Evolutionary conservation across 2,329 filamentous ascomycete genomes (phyloP).

Genomic region (Mollisia scopiformis): DNA sequence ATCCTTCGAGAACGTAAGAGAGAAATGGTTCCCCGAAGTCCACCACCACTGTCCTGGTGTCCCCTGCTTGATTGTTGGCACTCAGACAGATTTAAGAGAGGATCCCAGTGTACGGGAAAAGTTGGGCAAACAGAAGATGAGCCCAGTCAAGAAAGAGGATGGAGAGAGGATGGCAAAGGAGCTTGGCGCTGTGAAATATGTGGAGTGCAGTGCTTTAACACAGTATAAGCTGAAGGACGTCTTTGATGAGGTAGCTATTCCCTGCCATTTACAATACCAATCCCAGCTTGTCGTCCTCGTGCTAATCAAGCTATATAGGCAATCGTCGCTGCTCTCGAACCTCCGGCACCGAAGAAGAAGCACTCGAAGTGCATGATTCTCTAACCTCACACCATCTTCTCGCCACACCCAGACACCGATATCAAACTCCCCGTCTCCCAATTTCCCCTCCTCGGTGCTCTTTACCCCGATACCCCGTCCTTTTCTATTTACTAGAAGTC

Average conservation of each 20-base stretch:
- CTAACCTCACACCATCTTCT: slow-evolving; percentile 39
- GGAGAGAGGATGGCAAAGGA: slow-evolving; percentile 97
- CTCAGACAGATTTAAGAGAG: slow-evolving; percentile 93
- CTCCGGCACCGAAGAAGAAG: slow-evolving; percentile 80
- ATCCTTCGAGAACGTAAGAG: slow-evolving; percentile 98
- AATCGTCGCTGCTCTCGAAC: slow-evolving; percentile 93
- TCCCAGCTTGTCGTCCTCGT: too few relatives aligned
- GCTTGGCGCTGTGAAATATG: slow-evolving; percentile 96
- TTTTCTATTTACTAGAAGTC: neutral
- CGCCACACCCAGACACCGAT: neutral
- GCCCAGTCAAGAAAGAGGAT: slow-evolving; percentile 87
- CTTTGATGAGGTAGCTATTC: slow-evolving; percentile 82
- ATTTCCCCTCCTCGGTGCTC: neutral
- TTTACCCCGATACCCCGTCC: neutral
- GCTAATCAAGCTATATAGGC: too few relatives aligned
- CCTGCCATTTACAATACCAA: too few relatives aligned
- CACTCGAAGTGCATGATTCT: slow-evolving; percentile 71
- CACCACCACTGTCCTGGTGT: slow-evolving; percentile 98
- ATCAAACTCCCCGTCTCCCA: neutral
- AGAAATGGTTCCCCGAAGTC: slow-evolving; percentile 99
- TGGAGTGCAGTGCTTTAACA: slow-evolving; percentile 96
- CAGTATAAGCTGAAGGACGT: slow-evolving; percentile 99
- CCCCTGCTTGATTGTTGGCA: slow-evolving; percentile 96
- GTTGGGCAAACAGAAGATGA: slow-evolving; percentile 94
- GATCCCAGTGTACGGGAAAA: slow-evolving; percentile 88